Conservation (phyloP, 2,329 filamentous ascomycete genomes). For the Colletotrichum phormii region DNA sequence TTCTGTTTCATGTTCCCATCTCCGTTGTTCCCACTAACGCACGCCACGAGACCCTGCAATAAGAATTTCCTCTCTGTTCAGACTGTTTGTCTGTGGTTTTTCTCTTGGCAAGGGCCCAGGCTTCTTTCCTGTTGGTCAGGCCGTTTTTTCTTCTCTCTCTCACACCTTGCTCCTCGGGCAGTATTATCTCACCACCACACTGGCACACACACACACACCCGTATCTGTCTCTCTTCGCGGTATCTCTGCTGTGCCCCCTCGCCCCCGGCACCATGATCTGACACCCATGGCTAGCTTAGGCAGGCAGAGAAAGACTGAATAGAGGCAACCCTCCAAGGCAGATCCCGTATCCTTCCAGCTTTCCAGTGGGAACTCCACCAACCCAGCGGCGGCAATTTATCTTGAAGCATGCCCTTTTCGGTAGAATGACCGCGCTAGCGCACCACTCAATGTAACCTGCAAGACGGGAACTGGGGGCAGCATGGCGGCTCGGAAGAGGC, state of each 20-base stretch:
- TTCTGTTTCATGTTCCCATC: constrained; percentile 34
- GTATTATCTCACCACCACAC: background rate
- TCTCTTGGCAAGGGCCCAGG: constrained; percentile 4
- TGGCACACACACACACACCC: background rate
- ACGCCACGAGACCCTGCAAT: constrained; percentile 37
- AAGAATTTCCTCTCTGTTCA: background rate
- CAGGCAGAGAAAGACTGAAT: background rate
- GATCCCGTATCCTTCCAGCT: background rate
- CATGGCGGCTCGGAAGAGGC: background rate
- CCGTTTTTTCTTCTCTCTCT: background rate
- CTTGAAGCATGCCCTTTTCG: constrained; percentile 18
- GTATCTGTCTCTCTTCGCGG: background rate
- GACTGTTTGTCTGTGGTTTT: background rate
- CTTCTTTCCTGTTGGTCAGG: constrained; percentile 2
- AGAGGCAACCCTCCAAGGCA: background rate
- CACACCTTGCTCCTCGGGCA: background rate
- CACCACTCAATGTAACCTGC: constrained; percentile 30
- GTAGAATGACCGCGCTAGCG: constrained; percentile 30
- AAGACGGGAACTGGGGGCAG: constrained; percentile 27
- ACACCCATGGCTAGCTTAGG: background rate
- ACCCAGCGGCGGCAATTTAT: constrained; percentile 1
- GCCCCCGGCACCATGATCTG: background rate
- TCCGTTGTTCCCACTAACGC: constrained; percentile 31
- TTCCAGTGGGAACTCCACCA: background rate
- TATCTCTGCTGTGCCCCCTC: background rate